A percentile compares a stretch with the other conserved stretches of the same genome.
phyloP scores from a whole-genome alignment of 331 rosid species.

The Rosa hybrid region DNA sequence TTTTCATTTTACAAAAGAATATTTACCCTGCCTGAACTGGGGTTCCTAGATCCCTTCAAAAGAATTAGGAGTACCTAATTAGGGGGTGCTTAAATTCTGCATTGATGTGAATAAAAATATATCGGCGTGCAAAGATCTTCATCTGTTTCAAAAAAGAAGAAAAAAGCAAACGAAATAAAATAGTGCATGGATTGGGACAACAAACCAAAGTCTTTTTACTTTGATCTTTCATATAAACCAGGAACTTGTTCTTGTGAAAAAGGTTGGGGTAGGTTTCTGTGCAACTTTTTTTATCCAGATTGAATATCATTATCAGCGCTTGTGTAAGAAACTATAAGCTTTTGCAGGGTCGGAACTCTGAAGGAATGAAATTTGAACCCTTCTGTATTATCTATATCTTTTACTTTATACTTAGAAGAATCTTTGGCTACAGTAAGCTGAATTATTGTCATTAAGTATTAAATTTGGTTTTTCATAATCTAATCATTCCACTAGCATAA shows the following conservation, averaged over 20 bases:
- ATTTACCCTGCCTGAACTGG: neutral
- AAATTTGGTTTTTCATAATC: slow-evolving; percentile 14
- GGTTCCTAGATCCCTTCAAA: neutral
- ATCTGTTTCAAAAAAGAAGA: neutral
- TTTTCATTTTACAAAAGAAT: too few relatives aligned
- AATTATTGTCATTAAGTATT: slow-evolving; percentile 29
- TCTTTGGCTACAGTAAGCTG: slow-evolving; percentile 37
- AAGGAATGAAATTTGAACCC: neutral
- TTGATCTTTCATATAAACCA: neutral
- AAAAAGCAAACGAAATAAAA: neutral
- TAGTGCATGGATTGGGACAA: neutral
- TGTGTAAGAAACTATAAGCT: neutral
- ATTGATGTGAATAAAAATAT: neutral
- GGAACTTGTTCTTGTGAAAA: slow-evolving; percentile 9
- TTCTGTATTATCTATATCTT: neutral
- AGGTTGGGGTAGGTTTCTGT: slow-evolving; percentile 20
- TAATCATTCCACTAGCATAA: slow-evolving; percentile 41
- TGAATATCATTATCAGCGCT: neutral
- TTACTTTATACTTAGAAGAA: slow-evolving; percentile 27
- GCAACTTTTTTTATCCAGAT: neutral
- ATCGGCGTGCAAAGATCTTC: slow-evolving; percentile 4
- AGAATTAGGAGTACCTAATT: neutral
- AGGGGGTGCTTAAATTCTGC: neutral
- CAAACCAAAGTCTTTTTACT: slow-evolving; percentile 1
- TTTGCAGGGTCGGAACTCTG: neutral